phyloP scores from a whole-genome alignment of 805 yeast genomes.

The Schwanniomyces yamadae region DNA sequence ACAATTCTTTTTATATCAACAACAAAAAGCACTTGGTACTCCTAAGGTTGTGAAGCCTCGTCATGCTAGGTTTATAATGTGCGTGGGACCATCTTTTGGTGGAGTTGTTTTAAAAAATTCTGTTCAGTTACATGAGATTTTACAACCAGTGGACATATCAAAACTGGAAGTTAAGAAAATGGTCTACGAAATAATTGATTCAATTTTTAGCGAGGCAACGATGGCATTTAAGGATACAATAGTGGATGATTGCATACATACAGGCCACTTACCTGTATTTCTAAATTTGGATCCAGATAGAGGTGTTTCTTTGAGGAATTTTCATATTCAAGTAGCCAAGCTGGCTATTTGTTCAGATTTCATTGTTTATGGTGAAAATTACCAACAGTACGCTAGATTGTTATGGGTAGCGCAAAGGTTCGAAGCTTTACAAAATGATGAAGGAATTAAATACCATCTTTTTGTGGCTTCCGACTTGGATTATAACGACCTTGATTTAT shows the following conservation, averaged over 20 bases:
- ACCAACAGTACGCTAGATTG: constrained; percentile 27
- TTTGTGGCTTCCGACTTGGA: constrained; percentile 16
- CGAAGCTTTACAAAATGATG: constrained; percentile 14
- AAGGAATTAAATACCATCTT: constrained; percentile 16
- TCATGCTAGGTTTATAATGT: constrained; percentile 40
- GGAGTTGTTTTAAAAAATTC: constrained; percentile 47
- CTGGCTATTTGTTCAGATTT: constrained; percentile 72
- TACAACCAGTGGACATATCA: constrained; percentile 48
- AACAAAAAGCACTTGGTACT: constrained; percentile 8
- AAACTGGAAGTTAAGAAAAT: constrained; percentile 28
- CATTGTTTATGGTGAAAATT: constrained; percentile 52
- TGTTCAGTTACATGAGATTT: constrained; percentile 52
- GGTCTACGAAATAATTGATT: constrained; percentile 17
- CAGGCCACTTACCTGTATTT: constrained; percentile 52
- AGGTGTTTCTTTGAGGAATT: constrained; percentile 79
- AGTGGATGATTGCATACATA: constrained; percentile 43
- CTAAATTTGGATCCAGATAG: constrained; percentile 62
- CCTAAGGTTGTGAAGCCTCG: constrained; percentile 18
- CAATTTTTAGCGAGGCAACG: constrained; percentile 12
- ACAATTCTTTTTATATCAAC: constrained; percentile 40
- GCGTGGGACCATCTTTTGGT: constrained; percentile 21
- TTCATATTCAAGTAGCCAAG: constrained; percentile 83
- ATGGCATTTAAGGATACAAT: constrained; percentile 18
- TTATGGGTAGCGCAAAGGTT: constrained; percentile 39
- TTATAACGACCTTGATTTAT: constrained; percentile 9